phyloP scores from a whole-genome alignment of 306 rosid species.

The Begonia masoniana region DNA sequence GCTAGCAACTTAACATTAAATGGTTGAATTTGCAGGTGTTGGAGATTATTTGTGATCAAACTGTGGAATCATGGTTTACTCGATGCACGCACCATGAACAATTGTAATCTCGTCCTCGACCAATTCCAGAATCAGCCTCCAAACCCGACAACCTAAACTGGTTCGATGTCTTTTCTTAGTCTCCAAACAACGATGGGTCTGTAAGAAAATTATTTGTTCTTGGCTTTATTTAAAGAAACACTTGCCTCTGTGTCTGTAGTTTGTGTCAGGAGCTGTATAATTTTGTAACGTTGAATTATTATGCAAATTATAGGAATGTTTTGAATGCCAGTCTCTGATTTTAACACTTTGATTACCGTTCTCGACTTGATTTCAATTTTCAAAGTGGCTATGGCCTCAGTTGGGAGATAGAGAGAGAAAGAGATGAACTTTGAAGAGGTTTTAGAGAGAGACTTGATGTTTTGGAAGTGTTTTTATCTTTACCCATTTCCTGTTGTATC shows the following conservation, averaged over 20 bases:
- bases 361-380: too few species aligned
- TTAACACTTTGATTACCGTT: too few species aligned
- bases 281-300: not conserved
- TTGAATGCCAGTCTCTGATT: not conserved
- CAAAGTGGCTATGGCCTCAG: too few species aligned
- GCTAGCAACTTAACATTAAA: not conserved
- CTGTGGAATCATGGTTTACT: slow-evolving; percentile 60
- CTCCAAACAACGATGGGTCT: not conserved
- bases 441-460: too few species aligned
- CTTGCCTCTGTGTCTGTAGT: too few species aligned
- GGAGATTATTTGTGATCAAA: slow-evolving; percentile 65
- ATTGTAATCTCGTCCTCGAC: slow-evolving; percentile 39
- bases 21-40: slow-evolving; percentile 39
- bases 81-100: slow-evolving; percentile 32
- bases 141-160: slow-evolving; percentile 20
- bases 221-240: not conserved
- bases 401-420: too few species aligned
- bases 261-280: too few species aligned
- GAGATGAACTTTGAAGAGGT: too few species aligned
- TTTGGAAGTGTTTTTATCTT: too few species aligned
- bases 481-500: too few species aligned
- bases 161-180: too few species aligned
- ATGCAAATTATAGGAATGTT: not conserved
- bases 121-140: slow-evolving; percentile 24
- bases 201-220: not conserved